Evolutionary conservation across 768 basidiomycete species (phyloP).

Genomic region (Xerocomellus chrysenteron): DNA sequence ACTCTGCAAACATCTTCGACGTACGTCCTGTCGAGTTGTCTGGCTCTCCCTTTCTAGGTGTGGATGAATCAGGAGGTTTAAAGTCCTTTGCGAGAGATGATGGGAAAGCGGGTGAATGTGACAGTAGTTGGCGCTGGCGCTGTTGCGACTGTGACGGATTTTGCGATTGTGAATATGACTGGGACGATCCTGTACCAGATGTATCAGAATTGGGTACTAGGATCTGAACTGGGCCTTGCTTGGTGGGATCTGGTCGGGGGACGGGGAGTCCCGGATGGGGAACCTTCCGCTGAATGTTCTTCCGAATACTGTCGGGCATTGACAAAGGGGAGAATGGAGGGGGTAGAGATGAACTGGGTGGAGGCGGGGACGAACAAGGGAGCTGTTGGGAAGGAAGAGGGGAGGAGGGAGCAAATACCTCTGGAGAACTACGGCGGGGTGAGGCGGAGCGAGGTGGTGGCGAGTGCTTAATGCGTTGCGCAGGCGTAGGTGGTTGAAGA

Average conservation of each 20-base stretch:
- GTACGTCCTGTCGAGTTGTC: background rate
- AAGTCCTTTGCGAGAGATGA: conserved; percentile 24
- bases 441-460: conserved; percentile 4
- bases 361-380: conserved; percentile 12
- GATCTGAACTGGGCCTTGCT: conserved; percentile 41
- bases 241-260: conserved; percentile 30
- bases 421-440: conserved; percentile 11
- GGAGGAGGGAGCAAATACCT: background rate
- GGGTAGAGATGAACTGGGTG: conserved; percentile 12
- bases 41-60: conserved; percentile 7
- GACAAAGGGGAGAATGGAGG: conserved; percentile 6
- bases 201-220: conserved; percentile 58
- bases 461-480: conserved; percentile 21
- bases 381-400: conserved; percentile 3
- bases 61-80: conserved; percentile 20
- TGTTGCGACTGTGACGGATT: conserved; percentile 32
- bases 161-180: conserved; percentile 30
- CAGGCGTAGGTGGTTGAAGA: conserved; percentile 29
- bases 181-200: conserved; percentile 40
- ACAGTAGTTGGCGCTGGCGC: conserved; percentile 14
- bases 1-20: conserved; percentile 6
- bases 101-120: conserved; percentile 10
- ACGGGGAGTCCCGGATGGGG: conserved; percentile 40
- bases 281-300: conserved; percentile 43
- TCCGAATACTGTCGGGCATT: conserved; percentile 16